Base-by-base conservation (phyloP, 306 rosid genomes). In the Ceratonia siliqua region DNA sequence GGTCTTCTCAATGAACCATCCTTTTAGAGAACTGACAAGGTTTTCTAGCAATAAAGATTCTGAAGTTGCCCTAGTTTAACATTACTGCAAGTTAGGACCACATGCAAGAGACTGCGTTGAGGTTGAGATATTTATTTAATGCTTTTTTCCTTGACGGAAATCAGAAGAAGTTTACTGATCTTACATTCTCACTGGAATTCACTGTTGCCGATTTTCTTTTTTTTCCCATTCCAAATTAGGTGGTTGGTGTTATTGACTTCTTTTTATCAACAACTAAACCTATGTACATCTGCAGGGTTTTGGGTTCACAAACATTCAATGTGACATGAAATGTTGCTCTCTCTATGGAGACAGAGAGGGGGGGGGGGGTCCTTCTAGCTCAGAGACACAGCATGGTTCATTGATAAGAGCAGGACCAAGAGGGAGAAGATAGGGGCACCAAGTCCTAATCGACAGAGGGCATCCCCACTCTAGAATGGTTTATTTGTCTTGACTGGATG, bases 401-500 rank as follows among this genome's bases (percentile, higher is more conserved):
- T 45, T 56, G 15, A 59, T 78, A 57, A 62, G 49, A 21, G 21
- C 43, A 27, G 55, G 28, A 22, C 30, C 13, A 8, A 71, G 78
- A 30, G 36, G 56, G 54, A 66, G 67, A 33, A 65, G 27, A 53
- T 53, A 17, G 68, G 59, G 49, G 11, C 32, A 35, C 70, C 22
- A 49, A 32, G 21, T 20, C 63, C 33, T 39, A 46, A 62, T 50
- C 39, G 13, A 8, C 7, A 20, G 46, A 53, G 72, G 82, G 43
- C 20, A 66, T 63, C 61, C 75, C 76, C 83, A 78, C 74, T 59
- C 8, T 24, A 75, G 81, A 74, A 85, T 85, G 75, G 78, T 80
- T 73, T 89, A 1, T 86, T 86, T 86, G 93, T 89, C 93, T 82
- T 76, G 81, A 80, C 22, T 82, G 80, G 21, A 15, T 39, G 75